Conservation (phyloP, 2,329 filamentous ascomycete genomes). For the Penicillium sp. region DNA sequence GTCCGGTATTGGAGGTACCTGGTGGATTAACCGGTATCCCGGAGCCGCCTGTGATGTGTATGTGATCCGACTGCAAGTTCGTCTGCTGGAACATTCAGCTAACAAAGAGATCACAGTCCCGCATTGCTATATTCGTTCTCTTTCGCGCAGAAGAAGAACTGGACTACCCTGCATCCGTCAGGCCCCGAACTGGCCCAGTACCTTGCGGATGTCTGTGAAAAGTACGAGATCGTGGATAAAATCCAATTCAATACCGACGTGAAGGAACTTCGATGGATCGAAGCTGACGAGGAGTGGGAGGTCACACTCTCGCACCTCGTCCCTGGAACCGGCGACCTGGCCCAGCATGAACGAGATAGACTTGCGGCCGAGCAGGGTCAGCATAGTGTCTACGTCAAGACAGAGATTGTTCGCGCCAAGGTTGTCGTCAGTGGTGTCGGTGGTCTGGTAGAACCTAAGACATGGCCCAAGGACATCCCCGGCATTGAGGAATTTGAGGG, state of each 20-base stretch:
- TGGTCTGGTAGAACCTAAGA: constrained; percentile 53
- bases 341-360: constrained; percentile 45
- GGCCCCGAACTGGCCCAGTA: constrained; percentile 52
- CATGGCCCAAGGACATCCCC: constrained; percentile 49
- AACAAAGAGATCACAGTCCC: constrained; percentile 39
- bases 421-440: constrained; percentile 55
- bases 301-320: constrained; percentile 50
- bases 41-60: constrained; percentile 56
- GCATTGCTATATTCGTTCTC: constrained; percentile 56
- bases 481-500: constrained; percentile 55
- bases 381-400: constrained; percentile 48
- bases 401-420: constrained; percentile 53
- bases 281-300: constrained; percentile 54
- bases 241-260: constrained; percentile 58
- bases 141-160: constrained; percentile 52
- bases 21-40: constrained; percentile 61
- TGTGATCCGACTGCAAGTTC: constrained; percentile 2
- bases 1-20: constrained; percentile 59
- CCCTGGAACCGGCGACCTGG: constrained; percentile 54
- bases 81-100: not conserved
- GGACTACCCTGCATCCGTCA: constrained; percentile 49
- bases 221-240: constrained; percentile 54
- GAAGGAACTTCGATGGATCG: constrained; percentile 51
- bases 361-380: constrained; percentile 45
- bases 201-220: constrained; percentile 51